phyloP scores from a whole-genome alignment of 2,329 filamentous ascomycete genomes.

The Aureobasidium subglaciale region DNA sequence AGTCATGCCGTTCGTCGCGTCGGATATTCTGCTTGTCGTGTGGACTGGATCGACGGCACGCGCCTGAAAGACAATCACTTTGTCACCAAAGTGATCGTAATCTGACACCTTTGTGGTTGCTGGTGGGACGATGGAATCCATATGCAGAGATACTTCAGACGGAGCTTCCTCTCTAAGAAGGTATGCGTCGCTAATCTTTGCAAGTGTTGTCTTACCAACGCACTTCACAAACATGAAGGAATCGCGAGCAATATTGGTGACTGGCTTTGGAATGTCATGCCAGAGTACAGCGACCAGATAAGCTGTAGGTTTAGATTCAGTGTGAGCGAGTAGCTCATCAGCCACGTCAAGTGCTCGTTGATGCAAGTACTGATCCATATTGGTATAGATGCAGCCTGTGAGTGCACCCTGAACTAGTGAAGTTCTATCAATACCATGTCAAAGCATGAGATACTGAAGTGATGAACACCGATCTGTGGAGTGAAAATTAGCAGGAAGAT shows the following conservation, averaged over 20 bases:
- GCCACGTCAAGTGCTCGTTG: neutral
- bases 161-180: constrained; percentile 1
- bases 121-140: neutral
- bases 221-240: constrained; percentile 33
- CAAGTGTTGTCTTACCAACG: constrained; percentile 24
- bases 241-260: constrained; percentile 19
- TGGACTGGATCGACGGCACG: neutral
- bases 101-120: neutral
- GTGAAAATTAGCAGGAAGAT: neutral
- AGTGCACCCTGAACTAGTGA: neutral
- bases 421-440: neutral
- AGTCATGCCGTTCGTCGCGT: neutral
- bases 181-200: constrained; percentile 22
- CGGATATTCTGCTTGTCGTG: neutral
- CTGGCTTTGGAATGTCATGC: constrained; percentile 16
- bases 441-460: neutral
- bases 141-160: neutral
- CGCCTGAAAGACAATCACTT: neutral
- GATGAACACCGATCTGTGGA: neutral
- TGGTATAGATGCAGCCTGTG: neutral
- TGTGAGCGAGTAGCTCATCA: constrained; percentile 17
- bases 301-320: constrained; percentile 19
- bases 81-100: neutral
- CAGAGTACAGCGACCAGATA: constrained; percentile 32
- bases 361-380: neutral